These are phyloP conservation scores for Trichoderma citrinoviride DNA, from an alignment of 2,329 filamentous ascomycete genomes.

Conservation along the genomic window DNA sequence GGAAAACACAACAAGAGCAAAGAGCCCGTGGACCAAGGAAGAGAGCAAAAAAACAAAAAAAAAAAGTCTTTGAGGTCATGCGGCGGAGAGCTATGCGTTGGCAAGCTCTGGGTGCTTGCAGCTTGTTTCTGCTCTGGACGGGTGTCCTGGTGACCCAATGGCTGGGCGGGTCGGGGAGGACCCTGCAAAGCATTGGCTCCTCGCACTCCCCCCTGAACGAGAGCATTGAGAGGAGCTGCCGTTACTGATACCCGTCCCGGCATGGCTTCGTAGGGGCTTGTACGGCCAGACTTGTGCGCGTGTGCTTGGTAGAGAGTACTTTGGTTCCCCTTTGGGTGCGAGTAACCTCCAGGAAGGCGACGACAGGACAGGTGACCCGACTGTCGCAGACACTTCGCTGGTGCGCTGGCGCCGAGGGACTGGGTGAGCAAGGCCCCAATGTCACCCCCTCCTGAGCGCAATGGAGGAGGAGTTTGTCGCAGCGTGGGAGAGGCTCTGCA, in stretches of 20 bases:
- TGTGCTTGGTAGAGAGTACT: too few relatives aligned
- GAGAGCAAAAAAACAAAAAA: not conserved
- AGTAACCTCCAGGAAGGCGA: conserved; percentile 1
- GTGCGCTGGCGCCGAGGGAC: conserved; percentile 24
- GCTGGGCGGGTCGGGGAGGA: conserved; percentile 20
- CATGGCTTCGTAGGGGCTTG: too few relatives aligned
- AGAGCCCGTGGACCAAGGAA: conserved; percentile 15
- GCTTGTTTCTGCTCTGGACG: conserved; percentile 17
- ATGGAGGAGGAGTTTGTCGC: not conserved
- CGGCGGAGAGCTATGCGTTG: conserved; percentile 24
- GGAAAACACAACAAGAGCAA: not conserved
- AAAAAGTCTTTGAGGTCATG: conserved; percentile 21
- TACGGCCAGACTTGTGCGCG: not conserved
- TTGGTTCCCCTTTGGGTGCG: too few relatives aligned
- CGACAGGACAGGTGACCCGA: conserved; percentile 23
- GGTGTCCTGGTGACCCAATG: conserved; percentile 23
- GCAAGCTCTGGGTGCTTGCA: conserved; percentile 19
- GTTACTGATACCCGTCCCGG: not conserved
- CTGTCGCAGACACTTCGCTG: conserved; percentile 22
- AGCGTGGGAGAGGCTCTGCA: conserved; percentile 17
- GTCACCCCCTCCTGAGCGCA: not conserved
- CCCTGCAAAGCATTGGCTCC: conserved; percentile 21
- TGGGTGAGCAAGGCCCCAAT: conserved; percentile 23
- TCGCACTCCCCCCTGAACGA: conserved; percentile 17
- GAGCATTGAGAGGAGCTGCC: not conserved